phyloP scores from a whole-genome alignment of 2,329 filamentous ascomycete genomes.

The Bipolaris sorokiniana region DNA sequence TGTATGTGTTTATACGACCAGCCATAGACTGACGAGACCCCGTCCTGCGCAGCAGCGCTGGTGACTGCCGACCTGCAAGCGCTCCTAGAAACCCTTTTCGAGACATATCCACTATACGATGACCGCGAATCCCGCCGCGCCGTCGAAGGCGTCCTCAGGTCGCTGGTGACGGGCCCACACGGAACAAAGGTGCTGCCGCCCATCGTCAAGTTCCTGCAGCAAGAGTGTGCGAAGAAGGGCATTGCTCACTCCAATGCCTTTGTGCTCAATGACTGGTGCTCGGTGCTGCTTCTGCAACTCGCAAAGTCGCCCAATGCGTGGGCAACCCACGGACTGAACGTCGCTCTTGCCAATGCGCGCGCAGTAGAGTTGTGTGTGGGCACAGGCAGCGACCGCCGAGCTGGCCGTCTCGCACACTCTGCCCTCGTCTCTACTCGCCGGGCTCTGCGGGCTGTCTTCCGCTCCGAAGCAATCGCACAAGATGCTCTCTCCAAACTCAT shows the following conservation, averaged over 20 bases:
- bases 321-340: constrained; percentile 68
- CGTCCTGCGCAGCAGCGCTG: constrained; percentile 45
- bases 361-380: constrained; percentile 79
- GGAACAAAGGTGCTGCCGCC: constrained; percentile 64
- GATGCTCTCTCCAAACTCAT: constrained; percentile 69
- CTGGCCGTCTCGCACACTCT: constrained; percentile 69
- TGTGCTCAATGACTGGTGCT: constrained; percentile 89
- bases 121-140: constrained; percentile 84
- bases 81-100: constrained; percentile 77
- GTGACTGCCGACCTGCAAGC: constrained; percentile 53
- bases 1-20: background rate
- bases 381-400: constrained; percentile 33
- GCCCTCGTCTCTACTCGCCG: constrained; percentile 79
- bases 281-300: constrained; percentile 75
- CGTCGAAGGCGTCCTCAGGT: constrained; percentile 78
- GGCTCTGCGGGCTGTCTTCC: constrained; percentile 76
- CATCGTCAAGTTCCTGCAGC: constrained; percentile 70
- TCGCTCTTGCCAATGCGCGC: constrained; percentile 73
- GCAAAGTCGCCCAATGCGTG: constrained; percentile 65
- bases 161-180: constrained; percentile 67
- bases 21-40: constrained; percentile 19
- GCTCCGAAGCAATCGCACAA: constrained; percentile 62
- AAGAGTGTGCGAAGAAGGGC: constrained; percentile 76
- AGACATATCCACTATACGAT: constrained; percentile 84
- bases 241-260: constrained; percentile 84